These are phyloP conservation scores for Lactarius evosmus DNA, from an alignment of 768 basidiomycete species.

Conservation along the genomic window DNA sequence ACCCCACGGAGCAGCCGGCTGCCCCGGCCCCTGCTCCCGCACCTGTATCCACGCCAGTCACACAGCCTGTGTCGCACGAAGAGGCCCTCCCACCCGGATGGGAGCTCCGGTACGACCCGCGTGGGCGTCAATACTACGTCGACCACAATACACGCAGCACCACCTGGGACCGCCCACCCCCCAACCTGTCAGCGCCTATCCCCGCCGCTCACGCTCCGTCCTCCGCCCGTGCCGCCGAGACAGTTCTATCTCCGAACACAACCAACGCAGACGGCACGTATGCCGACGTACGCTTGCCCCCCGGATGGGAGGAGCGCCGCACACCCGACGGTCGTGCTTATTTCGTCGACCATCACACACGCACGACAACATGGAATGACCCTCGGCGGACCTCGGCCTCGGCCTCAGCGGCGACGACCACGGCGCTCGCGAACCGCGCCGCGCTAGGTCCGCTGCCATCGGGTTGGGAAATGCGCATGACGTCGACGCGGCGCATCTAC, in stretches of 20 bases:
- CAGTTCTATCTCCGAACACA: conserved; percentile 22
- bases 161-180: conserved; percentile 67
- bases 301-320: conserved; percentile 90
- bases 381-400: conserved; percentile 62
- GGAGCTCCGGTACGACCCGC: conserved; percentile 75
- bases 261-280: conserved; percentile 38
- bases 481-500: conserved; percentile 80
- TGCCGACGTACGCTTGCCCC: conserved; percentile 69
- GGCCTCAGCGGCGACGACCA: conserved; percentile 42
- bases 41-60: conserved; percentile 30
- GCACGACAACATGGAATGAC: conserved; percentile 91
- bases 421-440: conserved; percentile 39
- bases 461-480: conserved; percentile 94
- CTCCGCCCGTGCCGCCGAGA: conserved; percentile 11
- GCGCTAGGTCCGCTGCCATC: conserved; percentile 73
- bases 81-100: conserved; percentile 72
- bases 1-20: conserved; percentile 7
- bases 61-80: conserved; percentile 45
- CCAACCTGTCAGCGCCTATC: conserved; percentile 27
- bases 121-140: conserved; percentile 78
- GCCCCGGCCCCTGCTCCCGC: conserved; percentile 12
- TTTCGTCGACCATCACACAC: conserved; percentile 72
- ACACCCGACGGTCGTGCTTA: conserved; percentile 83
- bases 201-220: conserved; percentile 30
- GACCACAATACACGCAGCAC: conserved; percentile 82